phyloP scores from a whole-genome alignment of 192 early-diverging fungal genomes.

The Jimgerdemannia lactiflua region DNA sequence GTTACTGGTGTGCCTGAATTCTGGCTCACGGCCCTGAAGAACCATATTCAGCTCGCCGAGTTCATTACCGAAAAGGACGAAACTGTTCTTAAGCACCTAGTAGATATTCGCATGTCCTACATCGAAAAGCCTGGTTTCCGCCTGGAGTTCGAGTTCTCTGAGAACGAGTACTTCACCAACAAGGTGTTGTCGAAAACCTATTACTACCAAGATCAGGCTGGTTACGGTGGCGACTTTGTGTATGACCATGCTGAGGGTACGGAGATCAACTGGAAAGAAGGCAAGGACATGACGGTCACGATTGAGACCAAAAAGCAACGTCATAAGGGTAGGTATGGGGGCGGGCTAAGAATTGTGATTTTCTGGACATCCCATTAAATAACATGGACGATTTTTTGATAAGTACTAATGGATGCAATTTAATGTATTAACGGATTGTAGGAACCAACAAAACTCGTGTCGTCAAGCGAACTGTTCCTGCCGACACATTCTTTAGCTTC shows the following conservation, averaged over 20 bases:
- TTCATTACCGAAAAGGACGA: constrained; percentile 92
- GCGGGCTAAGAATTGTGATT: not conserved
- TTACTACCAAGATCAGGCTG: constrained; percentile 80
- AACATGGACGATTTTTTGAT: not conserved
- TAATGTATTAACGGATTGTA: constrained; percentile 22
- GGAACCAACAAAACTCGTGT: constrained; percentile 96
- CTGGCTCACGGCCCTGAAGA: constrained; percentile 94
- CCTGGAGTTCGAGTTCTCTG: constrained; percentile 89
- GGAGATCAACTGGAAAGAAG: constrained; percentile 95
- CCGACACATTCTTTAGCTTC: constrained; percentile 98
- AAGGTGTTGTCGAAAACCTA: constrained; percentile 89
- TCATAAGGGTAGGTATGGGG: constrained; percentile 78
- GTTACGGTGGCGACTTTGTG: constrained; percentile 80
- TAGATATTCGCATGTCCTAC: constrained; percentile 86
- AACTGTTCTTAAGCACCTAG: constrained; percentile 81
- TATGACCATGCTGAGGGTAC: constrained; percentile 93
- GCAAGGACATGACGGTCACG: constrained; percentile 90
- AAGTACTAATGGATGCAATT: not conserved
- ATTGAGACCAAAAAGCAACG: constrained; percentile 99
- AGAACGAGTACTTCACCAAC: constrained; percentile 92
- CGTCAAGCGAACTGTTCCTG: constrained; percentile 95
- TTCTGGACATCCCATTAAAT: not conserved
- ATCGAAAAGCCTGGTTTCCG: constrained; percentile 91
- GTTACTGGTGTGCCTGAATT: constrained; percentile 89
- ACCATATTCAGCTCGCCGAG: constrained; percentile 75